phyloP scores from a whole-genome alignment of 495 filamentous ascomycete species.

The Xanthoparmelia taractica region DNA sequence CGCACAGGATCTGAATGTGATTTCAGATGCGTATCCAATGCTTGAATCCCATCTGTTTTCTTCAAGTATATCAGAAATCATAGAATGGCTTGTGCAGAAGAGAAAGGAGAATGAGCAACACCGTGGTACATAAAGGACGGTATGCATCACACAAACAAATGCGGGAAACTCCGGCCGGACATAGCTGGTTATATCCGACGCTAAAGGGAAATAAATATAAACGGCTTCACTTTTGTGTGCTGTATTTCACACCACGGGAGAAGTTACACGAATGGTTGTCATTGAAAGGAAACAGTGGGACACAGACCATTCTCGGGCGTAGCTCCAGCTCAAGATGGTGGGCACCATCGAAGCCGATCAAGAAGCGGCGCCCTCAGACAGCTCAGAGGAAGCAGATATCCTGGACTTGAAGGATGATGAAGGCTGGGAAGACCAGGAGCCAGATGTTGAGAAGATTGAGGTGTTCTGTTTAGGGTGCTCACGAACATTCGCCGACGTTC shows the following conservation, averaged over 20 bases:
- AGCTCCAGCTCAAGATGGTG: constrained; percentile 5
- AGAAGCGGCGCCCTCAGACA: constrained; percentile 30
- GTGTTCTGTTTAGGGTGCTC: constrained; percentile 67
- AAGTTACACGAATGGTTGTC: too few relatives aligned
- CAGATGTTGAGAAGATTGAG: constrained; percentile 55
- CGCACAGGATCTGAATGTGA: neutral
- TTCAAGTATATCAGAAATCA: neutral
- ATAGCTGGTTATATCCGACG: neutral
- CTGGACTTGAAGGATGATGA: constrained; percentile 46
- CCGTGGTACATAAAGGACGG: neutral
- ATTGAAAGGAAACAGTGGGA: neutral
- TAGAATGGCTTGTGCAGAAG: neutral
- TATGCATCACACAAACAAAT: constrained; percentile 3
- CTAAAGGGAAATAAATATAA: neutral
- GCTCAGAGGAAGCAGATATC: constrained; percentile 42
- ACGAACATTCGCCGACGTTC: constrained; percentile 55
- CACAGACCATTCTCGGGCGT: neutral
- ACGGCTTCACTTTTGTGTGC: neutral
- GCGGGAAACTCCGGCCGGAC: neutral
- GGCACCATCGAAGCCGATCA: constrained; percentile 5
- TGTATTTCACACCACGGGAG: neutral
- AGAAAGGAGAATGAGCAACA: neutral
- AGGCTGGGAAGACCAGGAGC: constrained; percentile 76
- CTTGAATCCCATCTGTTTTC: neutral
- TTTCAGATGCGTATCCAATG: too few relatives aligned